Evolutionary conservation across 2,329 filamentous ascomycete genomes (phyloP).

Genomic region (Xylariaceae sp.): DNA sequence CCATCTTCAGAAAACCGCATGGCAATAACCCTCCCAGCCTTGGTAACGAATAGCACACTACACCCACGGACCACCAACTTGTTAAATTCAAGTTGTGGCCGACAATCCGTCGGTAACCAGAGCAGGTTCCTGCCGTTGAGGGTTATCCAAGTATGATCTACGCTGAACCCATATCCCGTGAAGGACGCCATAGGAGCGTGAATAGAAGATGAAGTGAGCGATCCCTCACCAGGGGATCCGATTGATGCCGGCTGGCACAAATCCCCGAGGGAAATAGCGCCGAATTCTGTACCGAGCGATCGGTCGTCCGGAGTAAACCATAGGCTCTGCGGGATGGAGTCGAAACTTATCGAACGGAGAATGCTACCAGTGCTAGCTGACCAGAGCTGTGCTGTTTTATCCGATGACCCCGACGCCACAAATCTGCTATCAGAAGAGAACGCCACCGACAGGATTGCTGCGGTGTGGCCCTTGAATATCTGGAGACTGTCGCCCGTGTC

Average conservation of each 20-base stretch:
- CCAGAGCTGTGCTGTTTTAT: no score
- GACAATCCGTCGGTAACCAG: neutral
- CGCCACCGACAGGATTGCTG: neutral
- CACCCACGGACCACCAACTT: neutral
- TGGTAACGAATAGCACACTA: neutral
- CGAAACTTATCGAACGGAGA: no score
- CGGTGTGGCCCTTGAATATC: constrained; percentile 15
- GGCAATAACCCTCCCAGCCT: neutral
- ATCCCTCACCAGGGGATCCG: neutral
- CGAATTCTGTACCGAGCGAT: neutral
- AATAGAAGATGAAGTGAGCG: neutral
- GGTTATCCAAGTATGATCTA: neutral
- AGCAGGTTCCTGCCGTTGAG: neutral
- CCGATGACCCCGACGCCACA: no score
- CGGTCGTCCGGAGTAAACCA: no score
- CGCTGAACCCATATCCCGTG: neutral
- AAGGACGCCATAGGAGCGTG: neutral
- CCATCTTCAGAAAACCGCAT: neutral
- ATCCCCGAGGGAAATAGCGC: neutral
- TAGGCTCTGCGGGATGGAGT: no score
- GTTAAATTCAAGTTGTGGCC: neutral
- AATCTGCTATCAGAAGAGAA: constrained; percentile 10
- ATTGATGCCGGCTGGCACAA: neutral
- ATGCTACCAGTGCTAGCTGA: no score
- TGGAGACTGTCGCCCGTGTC: neutral